Evolutionary conservation across 1,284 basidiomycete genomes (phyloP).

Genomic region (Cutaneotrichosporon sp.): DNA sequence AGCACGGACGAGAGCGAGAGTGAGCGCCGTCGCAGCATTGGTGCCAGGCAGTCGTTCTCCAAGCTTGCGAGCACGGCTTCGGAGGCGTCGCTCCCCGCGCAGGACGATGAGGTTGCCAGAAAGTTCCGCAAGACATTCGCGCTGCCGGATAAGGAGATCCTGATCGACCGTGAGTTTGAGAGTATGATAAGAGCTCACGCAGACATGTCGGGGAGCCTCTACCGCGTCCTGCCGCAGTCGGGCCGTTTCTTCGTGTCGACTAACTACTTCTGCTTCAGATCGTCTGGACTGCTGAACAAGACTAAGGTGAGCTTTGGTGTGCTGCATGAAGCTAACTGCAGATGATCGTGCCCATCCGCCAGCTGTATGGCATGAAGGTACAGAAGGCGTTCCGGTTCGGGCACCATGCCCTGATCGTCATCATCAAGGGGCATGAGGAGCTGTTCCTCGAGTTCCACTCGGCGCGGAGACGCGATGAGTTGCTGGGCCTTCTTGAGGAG

Average conservation of each 20-base stretch:
- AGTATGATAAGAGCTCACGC: neutral
- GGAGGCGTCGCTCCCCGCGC: slow-evolving; percentile 16
- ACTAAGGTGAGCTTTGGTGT: slow-evolving; percentile 66
- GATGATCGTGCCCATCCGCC: slow-evolving; percentile 92
- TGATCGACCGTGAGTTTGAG: slow-evolving; percentile 78
- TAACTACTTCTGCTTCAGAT: slow-evolving; percentile 87
- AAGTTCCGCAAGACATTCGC: slow-evolving; percentile 77
- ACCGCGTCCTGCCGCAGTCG: slow-evolving; percentile 78
- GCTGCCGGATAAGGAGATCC: slow-evolving; percentile 78
- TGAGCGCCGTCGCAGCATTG: slow-evolving; percentile 11
- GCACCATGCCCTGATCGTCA: slow-evolving; percentile 82
- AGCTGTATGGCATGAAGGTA: slow-evolving; percentile 79
- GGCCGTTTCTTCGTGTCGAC: slow-evolving; percentile 84
- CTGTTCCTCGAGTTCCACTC: slow-evolving; percentile 91
- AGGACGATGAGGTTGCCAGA: slow-evolving; percentile 29
- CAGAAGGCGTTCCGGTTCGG: slow-evolving; percentile 86
- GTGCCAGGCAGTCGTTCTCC: neutral
- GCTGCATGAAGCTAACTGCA: slow-evolving; percentile 44
- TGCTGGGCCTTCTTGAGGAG: slow-evolving; percentile 70
- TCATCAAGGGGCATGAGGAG: slow-evolving; percentile 94
- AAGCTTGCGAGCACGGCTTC: neutral
- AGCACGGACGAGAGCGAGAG: slow-evolving; percentile 21
- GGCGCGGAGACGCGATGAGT: slow-evolving; percentile 72
- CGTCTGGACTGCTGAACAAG: slow-evolving; percentile 71
- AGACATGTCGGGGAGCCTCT: slow-evolving; percentile 88